phyloP scores from a whole-genome alignment of 208 protist genomes.

The Jaenimonas drosophilae region DNA sequence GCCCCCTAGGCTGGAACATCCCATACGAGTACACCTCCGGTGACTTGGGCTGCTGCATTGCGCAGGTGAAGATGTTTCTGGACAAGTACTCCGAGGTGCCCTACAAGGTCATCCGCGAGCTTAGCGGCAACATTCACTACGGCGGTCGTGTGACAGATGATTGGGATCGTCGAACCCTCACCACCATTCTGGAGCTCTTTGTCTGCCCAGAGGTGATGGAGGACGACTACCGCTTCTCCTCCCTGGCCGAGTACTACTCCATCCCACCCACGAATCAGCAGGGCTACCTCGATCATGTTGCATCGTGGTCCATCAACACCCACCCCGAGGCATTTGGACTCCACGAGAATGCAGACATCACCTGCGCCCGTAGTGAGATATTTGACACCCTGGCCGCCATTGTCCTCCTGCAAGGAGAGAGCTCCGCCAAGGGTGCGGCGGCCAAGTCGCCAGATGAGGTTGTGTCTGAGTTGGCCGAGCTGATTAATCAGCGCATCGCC shows the following conservation, averaged over 20 bases:
- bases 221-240: slow-evolving; percentile 87
- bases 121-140: slow-evolving; percentile 98
- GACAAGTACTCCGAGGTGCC: slow-evolving; percentile 96
- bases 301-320: slow-evolving; percentile 90
- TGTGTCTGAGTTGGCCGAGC: slow-evolving; percentile 60
- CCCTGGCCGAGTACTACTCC: slow-evolving; percentile 70
- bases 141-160: slow-evolving; percentile 98
- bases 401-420: slow-evolving; percentile 66
- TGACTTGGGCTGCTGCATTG: slow-evolving; percentile 92
- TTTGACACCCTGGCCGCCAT: slow-evolving; percentile 87
- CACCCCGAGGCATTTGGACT: slow-evolving; percentile 95
- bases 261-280: slow-evolving; percentile 66
- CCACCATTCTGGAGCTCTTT: slow-evolving; percentile 91
- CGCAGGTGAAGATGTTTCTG: slow-evolving; percentile 93
- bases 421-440: slow-evolving; percentile 10
- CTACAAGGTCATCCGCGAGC: slow-evolving; percentile 95
- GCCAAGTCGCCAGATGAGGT: slow-evolving; percentile 72
- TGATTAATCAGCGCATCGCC: slow-evolving; percentile 74
- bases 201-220: slow-evolving; percentile 86
- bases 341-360: slow-evolving; percentile 98
- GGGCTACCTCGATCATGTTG: slow-evolving; percentile 88
- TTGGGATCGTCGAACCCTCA: slow-evolving; percentile 94
- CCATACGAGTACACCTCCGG: slow-evolving; percentile 97
- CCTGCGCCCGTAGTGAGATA: slow-evolving; percentile 89
- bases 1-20: slow-evolving; percentile 98